Evolutionary conservation across 2,329 filamentous ascomycete genomes (phyloP).

Genomic region (Stagonosporopsis vannaccii): DNA sequence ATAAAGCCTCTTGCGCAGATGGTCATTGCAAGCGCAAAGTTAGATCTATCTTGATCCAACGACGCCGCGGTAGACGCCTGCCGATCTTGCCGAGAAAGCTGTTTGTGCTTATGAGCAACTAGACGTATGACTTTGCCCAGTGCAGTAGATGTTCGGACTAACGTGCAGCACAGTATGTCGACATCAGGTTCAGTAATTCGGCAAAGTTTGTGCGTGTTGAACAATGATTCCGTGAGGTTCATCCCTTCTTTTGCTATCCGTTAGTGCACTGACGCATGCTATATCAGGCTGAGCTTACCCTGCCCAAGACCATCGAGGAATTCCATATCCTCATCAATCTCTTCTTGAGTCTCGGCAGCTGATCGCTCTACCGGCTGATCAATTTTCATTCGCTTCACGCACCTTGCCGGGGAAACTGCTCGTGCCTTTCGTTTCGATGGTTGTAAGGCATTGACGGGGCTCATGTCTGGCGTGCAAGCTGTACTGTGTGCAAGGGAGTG

Average conservation of each 20-base stretch:
- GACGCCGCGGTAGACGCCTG: constrained; percentile 17
- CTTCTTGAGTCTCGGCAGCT: constrained; percentile 24
- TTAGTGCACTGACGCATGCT: constrained; percentile 10
- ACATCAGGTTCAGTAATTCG: constrained; percentile 23
- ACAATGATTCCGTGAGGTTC: constrained; percentile 37
- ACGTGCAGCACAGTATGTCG: constrained; percentile 33
- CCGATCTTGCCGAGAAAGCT: constrained; percentile 23
- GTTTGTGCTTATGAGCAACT: constrained; percentile 30
- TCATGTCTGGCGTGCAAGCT: not conserved
- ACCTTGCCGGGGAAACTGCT: constrained; percentile 14
- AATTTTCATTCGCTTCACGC: constrained; percentile 27
- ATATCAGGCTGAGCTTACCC: constrained; percentile 19
- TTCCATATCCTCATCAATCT: constrained; percentile 37
- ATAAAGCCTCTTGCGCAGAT: constrained; percentile 43
- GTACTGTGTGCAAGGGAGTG: constrained; percentile 25
- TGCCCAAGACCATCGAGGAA: constrained; percentile 37
- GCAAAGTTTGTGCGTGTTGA: constrained; percentile 39
- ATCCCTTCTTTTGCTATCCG: constrained; percentile 24
- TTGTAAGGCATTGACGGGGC: constrained; percentile 1
- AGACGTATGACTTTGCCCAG: constrained; percentile 36
- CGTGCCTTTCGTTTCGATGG: constrained; percentile 32
- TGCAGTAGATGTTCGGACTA: constrained; percentile 32
- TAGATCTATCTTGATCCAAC: constrained; percentile 34
- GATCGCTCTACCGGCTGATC: constrained; percentile 17
- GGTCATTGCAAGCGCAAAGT: constrained; percentile 36